Base-by-base conservation (phyloP, 352 stramenopile species). In the Globisporangium heterothallicum region DNA sequence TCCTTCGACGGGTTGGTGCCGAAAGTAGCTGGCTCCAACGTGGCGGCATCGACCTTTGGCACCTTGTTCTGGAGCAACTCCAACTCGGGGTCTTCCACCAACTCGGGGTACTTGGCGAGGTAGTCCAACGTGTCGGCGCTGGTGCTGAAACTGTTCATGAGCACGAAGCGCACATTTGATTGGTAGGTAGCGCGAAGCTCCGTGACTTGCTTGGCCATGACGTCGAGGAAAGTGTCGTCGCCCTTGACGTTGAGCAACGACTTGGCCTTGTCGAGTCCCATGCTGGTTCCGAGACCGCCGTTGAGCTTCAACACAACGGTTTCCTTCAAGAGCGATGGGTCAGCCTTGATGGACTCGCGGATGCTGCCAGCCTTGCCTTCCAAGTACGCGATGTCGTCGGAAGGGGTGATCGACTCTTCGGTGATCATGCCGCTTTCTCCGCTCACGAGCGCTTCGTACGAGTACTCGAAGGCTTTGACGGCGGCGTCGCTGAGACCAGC, bases 41-140 rank as follows among this genome's bases (percentile, higher is more conserved):
- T 98, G 40, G 64, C 76, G 14, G 88, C 90, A 76, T 97, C 78
- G 21, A 98, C 70, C 73, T 98, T 98, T 29, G 94, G 94, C 40
- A 98, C 95, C 80, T 99, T 99, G 75, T 98, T 98, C 77, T 99
- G 96, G 47, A 99, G 63, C 60, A 99, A 92, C 82, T 99, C 96
- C 18, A 99, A 75, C 56, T 96, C 94, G 36, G 96, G 83, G 63
- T 99, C 96, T 35, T 88, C 86, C 18, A 93, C 78, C 34, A 99
- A 71, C 65, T 94, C 84, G 3, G 84, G 81, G 68, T 94, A 94
- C 78, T 94, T 94, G 45, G 85, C 63, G 47, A 94, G 64, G 61
- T 92, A 94, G 58, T 94, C 84, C 22, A 94, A 68, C 34, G 84
- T 94, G 61, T 94, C 84, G 16, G 75, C 63, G 53, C 77, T 90